These are phyloP conservation scores for Stachybotrys echinatus DNA, from an alignment of 2,329 filamentous ascomycete genomes.

Conservation along the genomic window DNA sequence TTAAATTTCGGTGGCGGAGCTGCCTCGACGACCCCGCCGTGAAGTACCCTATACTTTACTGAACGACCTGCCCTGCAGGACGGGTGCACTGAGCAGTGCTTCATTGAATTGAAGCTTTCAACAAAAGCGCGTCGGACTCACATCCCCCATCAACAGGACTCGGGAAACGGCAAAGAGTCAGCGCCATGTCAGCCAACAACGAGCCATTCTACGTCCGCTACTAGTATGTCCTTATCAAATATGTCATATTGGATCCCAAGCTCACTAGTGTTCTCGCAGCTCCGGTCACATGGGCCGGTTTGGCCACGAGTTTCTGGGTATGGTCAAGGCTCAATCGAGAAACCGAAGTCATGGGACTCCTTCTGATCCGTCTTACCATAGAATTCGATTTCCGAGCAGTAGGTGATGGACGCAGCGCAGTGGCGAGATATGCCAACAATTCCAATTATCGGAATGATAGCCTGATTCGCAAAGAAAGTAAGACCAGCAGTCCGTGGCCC, in stretches of 20 bases:
- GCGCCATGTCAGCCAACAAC: slow-evolving; percentile 27
- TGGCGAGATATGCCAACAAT: slow-evolving; percentile 97
- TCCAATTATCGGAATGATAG: slow-evolving; percentile 99
- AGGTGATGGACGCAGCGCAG: slow-evolving; percentile 87
- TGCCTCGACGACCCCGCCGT: background rate
- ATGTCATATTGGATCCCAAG: background rate
- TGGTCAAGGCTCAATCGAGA: slow-evolving; percentile 3
- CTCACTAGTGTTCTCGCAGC: slow-evolving; percentile 39
- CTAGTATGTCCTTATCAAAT: slow-evolving; percentile 62
- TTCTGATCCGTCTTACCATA: slow-evolving; percentile 32
- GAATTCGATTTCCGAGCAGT: slow-evolving; percentile 96
- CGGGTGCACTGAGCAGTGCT: no score
- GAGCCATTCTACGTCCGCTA: slow-evolving; percentile 95
- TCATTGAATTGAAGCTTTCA: no score
- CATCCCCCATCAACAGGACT: no score
- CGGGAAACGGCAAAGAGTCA: no score
- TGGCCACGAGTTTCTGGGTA: slow-evolving; percentile 96
- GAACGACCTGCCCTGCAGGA: no score
- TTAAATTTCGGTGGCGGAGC: background rate
- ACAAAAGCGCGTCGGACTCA: no score
- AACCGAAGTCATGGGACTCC: background rate
- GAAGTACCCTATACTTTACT: background rate
- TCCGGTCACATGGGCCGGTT: slow-evolving; percentile 97
- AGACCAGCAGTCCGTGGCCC: slow-evolving; percentile 26
- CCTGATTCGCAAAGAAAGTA: slow-evolving; percentile 98